Evolutionary conservation across 2,329 filamentous ascomycete genomes (phyloP), one percentile per base, ranked within the genome.

Genomic region (Coniochaeta ligniaria): DNA sequence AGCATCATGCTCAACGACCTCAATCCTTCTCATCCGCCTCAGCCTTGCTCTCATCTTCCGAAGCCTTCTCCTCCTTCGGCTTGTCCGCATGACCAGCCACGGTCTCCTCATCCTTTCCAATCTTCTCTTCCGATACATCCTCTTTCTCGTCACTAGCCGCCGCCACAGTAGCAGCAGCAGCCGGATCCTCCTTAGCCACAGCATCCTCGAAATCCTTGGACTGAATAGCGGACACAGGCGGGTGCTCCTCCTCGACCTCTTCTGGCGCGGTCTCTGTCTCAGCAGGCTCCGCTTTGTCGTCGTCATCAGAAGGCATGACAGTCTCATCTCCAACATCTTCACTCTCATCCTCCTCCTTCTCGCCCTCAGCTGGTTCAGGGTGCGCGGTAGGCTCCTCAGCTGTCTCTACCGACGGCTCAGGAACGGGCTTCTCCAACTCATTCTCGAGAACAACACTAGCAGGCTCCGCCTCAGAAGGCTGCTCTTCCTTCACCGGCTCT

Each of bases 281-380:
- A n/a, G 24, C 14, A 17, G 16, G 26, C 9, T 35, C 9, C 7
- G 24, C 24, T 17, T 55, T 12, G 33, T 38, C 54, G 12, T 56
- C 33, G 4, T 38, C 54, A 22, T 35, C 54, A 6, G 14, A 7
- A 12, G 54, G 22, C 3, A 56, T 7, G 54, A 56, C 31, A 7
- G 54, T 56, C 31, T 56, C 54, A n/a, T 56, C 33, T 14, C 54
- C 54, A 14, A 31, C 28, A 24, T 47, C 36, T 56, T 43, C 63
- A 4, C 41, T 24, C 20, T 60, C 58, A 33, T 61, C 58, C 50
- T 38, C n/a, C 47, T 52, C 26, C 47, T 52, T 31, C 31, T 24
- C 31, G 12, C 7, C 17, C 54, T 36, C n/a, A 12, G 17, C 8
- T 22, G 31, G 17, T 24, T 36, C 54, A 2, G 31, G 6, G 22